Evolutionary conservation across 176 grass and related monocot species (phyloP).

Genomic region (Ensete glaucum): DNA sequence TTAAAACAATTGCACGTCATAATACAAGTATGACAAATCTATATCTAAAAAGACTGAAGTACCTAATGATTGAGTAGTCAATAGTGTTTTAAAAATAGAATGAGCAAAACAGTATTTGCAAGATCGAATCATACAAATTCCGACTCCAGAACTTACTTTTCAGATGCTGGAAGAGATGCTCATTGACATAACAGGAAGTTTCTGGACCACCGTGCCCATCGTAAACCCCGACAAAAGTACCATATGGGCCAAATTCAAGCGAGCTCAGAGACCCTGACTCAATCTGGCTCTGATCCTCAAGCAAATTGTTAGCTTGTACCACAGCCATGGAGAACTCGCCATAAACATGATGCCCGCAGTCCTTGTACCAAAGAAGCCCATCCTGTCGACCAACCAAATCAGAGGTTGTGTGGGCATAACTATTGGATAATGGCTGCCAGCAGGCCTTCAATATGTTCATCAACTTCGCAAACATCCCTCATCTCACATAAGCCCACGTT

Average conservation of each 20-base stretch:
- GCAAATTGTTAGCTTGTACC: too few species aligned
- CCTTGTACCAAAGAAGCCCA: constrained; percentile 92
- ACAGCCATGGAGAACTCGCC: constrained; percentile 70
- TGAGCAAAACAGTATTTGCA: too few species aligned
- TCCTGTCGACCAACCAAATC: constrained; percentile 49
- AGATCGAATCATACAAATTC: constrained; percentile 8
- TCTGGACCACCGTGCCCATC: too few species aligned
- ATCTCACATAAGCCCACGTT: constrained; percentile 24
- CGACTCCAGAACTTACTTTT: constrained; percentile 16
- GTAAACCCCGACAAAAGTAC: too few species aligned
- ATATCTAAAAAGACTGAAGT: too few species aligned
- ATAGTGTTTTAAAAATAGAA: background rate
- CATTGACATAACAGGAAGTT: too few species aligned
- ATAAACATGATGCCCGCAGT: constrained; percentile 62
- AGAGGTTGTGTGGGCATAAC: constrained; percentile 43
- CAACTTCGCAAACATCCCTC: constrained; percentile 69
- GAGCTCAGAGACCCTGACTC: constrained; percentile 50
- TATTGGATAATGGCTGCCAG: constrained; percentile 60
- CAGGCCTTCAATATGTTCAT: constrained; percentile 82
- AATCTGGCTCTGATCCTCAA: too few species aligned
- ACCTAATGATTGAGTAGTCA: too few species aligned
- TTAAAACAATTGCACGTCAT: too few species aligned
- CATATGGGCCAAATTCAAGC: constrained; percentile 46
- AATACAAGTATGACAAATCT: too few species aligned
- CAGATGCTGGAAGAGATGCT: too few species aligned